Evolutionary conservation across 768 basidiomycete genomes (phyloP), one percentile per base, ranked within the genome.

Genomic region (Mycena sanguinolenta): DNA sequence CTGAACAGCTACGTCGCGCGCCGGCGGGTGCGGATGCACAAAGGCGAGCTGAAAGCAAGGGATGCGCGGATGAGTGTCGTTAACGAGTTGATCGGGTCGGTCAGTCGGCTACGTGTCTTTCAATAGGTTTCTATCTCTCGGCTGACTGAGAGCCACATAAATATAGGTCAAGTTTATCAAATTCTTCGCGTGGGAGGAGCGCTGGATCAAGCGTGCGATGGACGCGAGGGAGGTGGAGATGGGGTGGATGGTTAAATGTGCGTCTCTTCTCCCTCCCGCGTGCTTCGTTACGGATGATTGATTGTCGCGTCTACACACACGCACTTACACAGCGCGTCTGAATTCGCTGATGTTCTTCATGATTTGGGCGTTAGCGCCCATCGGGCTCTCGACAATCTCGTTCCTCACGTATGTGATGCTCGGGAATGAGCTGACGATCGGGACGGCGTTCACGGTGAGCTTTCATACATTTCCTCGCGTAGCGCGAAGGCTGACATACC

Each of bases 131-230:
- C n/a, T n/a, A n/a, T n/a, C n/a, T n/a, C n/a, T n/a, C n/a, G n/a
- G n/a, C n/a, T n/a, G n/a, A n/a, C n/a, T n/a, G n/a, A n/a, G n/a
- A n/a, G n/a, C n/a, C n/a, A n/a, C n/a, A n/a, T n/a, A n/a, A 30
- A 55, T 36, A 34, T 16, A 67, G 66, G 50, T 69, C 65, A 92
- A 92, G 79, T 92, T 93, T 75, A 90, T 93, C 84, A 93, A 94
- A 78, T 93, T 94, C 84, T 94, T 94, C 70, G 92, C 92, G 1
- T 94, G 93, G 87, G 92, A 93, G 73, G 86, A 90, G 49, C 86
- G 88, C 16, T 95, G 95, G 94, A 92, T 93, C 50, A 79, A 86
- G 30, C 85, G 89, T 16, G 90, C 86, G 0, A 75, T 90, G 65
- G 89, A 91, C 50, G 88, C 92, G 2, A 84, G 95, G 69, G 85